Evolutionary conservation across 1,284 basidiomycete species (phyloP).

Genomic region (Irpex sp.): DNA sequence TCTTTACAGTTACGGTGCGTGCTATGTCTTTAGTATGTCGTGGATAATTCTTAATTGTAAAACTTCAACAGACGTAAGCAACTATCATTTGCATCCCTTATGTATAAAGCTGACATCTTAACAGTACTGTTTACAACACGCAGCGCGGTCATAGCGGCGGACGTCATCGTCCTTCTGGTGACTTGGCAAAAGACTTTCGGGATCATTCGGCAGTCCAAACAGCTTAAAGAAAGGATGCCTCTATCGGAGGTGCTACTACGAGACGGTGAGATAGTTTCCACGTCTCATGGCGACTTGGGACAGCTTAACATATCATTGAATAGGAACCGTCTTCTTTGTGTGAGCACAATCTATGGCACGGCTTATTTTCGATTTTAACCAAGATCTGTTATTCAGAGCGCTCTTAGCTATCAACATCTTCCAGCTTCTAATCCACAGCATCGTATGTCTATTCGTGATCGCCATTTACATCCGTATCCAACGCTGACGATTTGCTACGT

Average conservation of each 20-base stretch:
- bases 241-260: neutral
- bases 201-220: neutral
- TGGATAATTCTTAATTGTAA: too few species aligned
- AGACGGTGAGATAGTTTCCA: neutral
- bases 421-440: neutral
- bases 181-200: neutral
- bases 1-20: too few species aligned
- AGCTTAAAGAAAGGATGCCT: neutral
- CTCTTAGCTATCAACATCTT: neutral
- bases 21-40: too few species aligned
- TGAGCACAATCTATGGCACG: neutral
- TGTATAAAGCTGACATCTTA: too few species aligned
- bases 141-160: neutral
- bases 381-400: neutral
- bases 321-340: neutral
- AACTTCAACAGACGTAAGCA: too few species aligned
- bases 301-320: too few species aligned
- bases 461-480: neutral
- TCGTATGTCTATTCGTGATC: neutral
- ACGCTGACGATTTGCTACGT: neutral
- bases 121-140: neutral
- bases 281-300: neutral
- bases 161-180: neutral
- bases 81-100: too few species aligned
- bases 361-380: too few species aligned